A percentile compares a stretch with the other conserved stretches of the same genome.
Conservation (phyloP, 2,329 filamentous ascomycete genomes). For the Talaromyces funiculosus region DNA sequence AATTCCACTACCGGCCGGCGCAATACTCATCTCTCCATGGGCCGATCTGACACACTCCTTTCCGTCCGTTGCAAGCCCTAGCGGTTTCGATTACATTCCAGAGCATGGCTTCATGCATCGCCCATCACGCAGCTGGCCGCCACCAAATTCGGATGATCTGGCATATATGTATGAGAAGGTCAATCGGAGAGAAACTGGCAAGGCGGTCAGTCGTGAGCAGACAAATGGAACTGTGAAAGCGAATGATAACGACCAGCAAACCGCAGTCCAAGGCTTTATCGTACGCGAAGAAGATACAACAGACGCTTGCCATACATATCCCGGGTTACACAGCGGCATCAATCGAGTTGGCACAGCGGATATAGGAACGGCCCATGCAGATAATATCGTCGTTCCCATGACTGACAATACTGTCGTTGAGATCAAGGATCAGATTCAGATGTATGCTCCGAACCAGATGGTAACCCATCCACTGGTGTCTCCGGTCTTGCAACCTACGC, state of each 20-base stretch:
- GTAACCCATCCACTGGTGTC: constrained; percentile 85
- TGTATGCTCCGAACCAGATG: constrained; percentile 78
- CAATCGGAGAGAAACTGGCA: neutral
- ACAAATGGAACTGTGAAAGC: constrained; percentile 13
- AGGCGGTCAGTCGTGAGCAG: neutral
- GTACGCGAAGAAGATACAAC: constrained; percentile 3
- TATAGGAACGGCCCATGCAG: constrained; percentile 18
- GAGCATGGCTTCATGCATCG: constrained; percentile 82
- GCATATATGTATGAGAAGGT: constrained; percentile 43
- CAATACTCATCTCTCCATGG: constrained; percentile 89
- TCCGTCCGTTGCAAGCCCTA: constrained; percentile 72
- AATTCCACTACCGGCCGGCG: constrained; percentile 79
- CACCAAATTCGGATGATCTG: constrained; percentile 73
- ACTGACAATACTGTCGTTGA: constrained; percentile 61
- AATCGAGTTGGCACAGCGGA: constrained; percentile 17
- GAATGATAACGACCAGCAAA: constrained; percentile 14
- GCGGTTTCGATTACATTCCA: constrained; percentile 80
- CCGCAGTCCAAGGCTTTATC: constrained; percentile 16
- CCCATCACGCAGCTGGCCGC: constrained; percentile 87
- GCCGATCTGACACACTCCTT: constrained; percentile 94
- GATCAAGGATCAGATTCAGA: constrained; percentile 88
- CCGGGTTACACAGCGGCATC: constrained; percentile 19
- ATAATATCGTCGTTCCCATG: constrained; percentile 60
- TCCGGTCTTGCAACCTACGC: constrained; percentile 76
- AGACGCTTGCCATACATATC: constrained; percentile 17